Percentiles rank a stretch among this genome's conserved stretches.
Evolutionary conservation across 768 basidiomycete species (phyloP).

Genomic region (Clitopilus passeckerianus): DNA sequence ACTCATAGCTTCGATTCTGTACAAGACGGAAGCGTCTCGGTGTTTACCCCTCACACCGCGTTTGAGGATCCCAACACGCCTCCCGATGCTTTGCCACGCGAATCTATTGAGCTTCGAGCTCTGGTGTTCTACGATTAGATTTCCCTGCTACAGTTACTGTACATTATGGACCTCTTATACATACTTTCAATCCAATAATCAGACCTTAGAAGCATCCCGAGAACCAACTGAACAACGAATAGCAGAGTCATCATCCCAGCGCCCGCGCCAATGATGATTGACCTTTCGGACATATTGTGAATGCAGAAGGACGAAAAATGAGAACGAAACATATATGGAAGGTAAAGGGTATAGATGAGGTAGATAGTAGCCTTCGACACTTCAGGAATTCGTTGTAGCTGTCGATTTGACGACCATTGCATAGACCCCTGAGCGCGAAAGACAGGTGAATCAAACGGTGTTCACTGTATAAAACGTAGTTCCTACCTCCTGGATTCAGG

Average conservation of each 20-base stretch:
- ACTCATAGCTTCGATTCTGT: conserved; percentile 18
- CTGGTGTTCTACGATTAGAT: conserved; percentile 54
- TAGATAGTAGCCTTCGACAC: too few species aligned
- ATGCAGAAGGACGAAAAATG: too few species aligned
- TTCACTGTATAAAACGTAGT: not conserved
- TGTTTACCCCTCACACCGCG: conserved; percentile 57
- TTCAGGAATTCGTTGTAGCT: not conserved
- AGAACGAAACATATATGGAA: too few species aligned
- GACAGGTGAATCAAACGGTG: not conserved
- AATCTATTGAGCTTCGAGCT: conserved; percentile 59
- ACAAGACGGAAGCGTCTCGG: conserved; percentile 42
- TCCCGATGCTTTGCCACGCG: conserved; percentile 37
- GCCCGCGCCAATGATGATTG: too few species aligned
- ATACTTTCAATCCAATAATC: too few species aligned
- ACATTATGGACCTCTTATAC: too few species aligned
- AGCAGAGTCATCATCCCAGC: too few species aligned
- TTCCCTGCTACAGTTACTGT: too few species aligned
- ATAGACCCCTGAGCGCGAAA: not conserved
- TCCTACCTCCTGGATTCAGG: conserved; percentile 62
- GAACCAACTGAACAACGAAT: too few species aligned
- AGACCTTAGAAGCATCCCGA: too few species aligned
- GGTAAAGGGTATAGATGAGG: too few species aligned
- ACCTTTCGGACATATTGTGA: too few species aligned
- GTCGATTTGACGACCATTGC: not conserved
- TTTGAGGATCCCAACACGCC: conserved; percentile 54